Evolutionary conservation across 371 early-diverging fungal genomes (phyloP).

Genomic region (Circinella minor): DNA sequence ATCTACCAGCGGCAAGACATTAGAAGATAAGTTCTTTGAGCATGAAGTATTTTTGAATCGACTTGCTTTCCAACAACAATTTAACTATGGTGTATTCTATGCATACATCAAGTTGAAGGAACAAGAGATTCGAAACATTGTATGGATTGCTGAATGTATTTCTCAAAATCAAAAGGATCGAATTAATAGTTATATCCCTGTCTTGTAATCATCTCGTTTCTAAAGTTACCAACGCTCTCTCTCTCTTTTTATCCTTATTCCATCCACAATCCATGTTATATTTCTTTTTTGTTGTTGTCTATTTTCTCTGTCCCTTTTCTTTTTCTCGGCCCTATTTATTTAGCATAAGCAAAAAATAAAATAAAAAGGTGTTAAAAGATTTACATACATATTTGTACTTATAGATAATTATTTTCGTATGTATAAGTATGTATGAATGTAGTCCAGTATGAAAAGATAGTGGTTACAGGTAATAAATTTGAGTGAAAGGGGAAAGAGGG

Average conservation of each 20-base stretch:
- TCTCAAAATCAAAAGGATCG: slow-evolving; percentile 95
- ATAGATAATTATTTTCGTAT: too few relatives aligned
- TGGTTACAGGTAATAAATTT: too few relatives aligned
- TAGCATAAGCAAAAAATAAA: too few relatives aligned
- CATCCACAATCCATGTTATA: too few relatives aligned
- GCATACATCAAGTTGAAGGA: slow-evolving; percentile 98
- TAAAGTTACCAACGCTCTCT: not conserved
- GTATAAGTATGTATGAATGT: too few relatives aligned
- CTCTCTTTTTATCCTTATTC: not conserved
- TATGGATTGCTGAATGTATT: slow-evolving; percentile 99
- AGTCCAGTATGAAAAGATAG: too few relatives aligned
- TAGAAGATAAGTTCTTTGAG: slow-evolving; percentile 96
- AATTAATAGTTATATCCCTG: slow-evolving; percentile 92
- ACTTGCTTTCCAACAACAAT: slow-evolving; percentile 94
- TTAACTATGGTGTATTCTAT: slow-evolving; percentile 97
- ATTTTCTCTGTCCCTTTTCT: too few relatives aligned
- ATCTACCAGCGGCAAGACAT: slow-evolving; percentile 56
- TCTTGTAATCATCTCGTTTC: slow-evolving; percentile 31
- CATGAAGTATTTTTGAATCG: slow-evolving; percentile 94
- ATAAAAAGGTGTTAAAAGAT: too few relatives aligned
- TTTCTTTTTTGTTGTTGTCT: too few relatives aligned
- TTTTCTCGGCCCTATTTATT: too few relatives aligned
- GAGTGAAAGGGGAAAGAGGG: too few relatives aligned
- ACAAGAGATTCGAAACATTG: slow-evolving; percentile 98
- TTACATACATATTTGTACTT: too few relatives aligned